Evolutionary conservation across 2,329 filamentous ascomycete genomes (phyloP), one percentile per base, ranked within the genome.

Genomic region (Bertia moriformis): DNA sequence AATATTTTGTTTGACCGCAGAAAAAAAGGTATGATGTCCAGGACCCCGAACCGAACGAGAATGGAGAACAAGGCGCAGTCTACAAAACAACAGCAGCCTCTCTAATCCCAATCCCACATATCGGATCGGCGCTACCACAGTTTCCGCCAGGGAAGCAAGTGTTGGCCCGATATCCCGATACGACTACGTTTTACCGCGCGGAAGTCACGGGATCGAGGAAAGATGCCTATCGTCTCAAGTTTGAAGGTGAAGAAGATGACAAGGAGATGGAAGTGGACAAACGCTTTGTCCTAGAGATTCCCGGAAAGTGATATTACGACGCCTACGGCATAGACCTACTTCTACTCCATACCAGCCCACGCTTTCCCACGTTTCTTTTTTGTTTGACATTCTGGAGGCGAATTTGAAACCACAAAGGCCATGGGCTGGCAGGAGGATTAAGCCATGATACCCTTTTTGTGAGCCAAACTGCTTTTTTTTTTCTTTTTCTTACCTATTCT

Each of bases 151-250:
- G 67, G 20, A 67, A 67, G 44, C 65, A 67, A 44, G 67, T 71
- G 14, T 57, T 70, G 40, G 67, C 67, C 4, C 53, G 66, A 42
- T 71, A 71, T 46, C 67, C 67, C 1, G 67, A 70, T 45, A 71
- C 67, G 4, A 70, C 68, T 4, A 71, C 67, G 1, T 71, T 71
- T 45, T 71, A 71, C 46, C 59, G 64, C 40, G 67, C 67, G 5
- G 65, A 68, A 41, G 65, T 69, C 4, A 67, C 69, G 55, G 63
- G 66, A 17, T 55, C 56, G 58, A 39, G 64, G 19, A 49, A 51
- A 33, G 49, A 49, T 12, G 50, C 49, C 14, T 51, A 49, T 24
- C 42, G 49, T 12, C 52, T 71, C 41, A 69, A 67, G 42, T 71
- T 71, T 41, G 66, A 70, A 45, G 64, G 64, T 14, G 63, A 66